Percentiles rank a stretch among this genome's conserved stretches.
phyloP scores from a whole-genome alignment of 345 rosid genomes.

The Corymbia maculata region DNA sequence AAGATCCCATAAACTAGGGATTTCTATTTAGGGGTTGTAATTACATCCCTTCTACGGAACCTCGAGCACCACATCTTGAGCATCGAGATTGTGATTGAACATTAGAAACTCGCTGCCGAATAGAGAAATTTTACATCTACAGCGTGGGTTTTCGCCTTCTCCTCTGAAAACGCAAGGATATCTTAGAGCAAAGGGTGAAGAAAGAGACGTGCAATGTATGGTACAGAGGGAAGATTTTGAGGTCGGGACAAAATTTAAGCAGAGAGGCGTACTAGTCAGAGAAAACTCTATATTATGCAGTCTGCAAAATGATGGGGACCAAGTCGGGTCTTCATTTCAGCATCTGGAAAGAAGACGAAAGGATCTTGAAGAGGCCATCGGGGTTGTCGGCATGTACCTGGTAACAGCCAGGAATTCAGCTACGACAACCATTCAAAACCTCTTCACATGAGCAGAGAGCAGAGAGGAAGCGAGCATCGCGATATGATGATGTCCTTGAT shows the following conservation, averaged over 20 bases:
- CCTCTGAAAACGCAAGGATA: background rate
- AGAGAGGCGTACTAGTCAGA: background rate
- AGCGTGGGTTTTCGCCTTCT: background rate
- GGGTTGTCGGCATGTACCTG: conserved; percentile 97
- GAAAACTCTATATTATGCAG: background rate
- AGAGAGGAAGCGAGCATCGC: background rate
- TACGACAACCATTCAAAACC: background rate
- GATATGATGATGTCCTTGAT: background rate
- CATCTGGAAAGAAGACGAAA: conserved; percentile 65
- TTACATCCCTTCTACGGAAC: background rate
- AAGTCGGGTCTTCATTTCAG: conserved; percentile 9
- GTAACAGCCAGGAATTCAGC: background rate
- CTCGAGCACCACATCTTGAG: background rate
- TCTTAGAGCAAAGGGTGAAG: background rate
- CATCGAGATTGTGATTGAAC: background rate
- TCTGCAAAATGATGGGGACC: background rate
- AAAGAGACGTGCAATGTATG: background rate
- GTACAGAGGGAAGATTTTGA: background rate
- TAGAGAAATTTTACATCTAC: background rate
- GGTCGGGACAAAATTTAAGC: background rate
- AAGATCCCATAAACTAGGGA: background rate
- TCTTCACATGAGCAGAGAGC: background rate
- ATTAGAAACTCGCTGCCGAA: background rate
- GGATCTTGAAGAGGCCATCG: conserved; percentile 85
- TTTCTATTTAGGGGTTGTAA: background rate